Evolutionary conservation across 371 early-diverging fungal genomes (phyloP).

Genomic region (Amoeboradix gromovi): DNA sequence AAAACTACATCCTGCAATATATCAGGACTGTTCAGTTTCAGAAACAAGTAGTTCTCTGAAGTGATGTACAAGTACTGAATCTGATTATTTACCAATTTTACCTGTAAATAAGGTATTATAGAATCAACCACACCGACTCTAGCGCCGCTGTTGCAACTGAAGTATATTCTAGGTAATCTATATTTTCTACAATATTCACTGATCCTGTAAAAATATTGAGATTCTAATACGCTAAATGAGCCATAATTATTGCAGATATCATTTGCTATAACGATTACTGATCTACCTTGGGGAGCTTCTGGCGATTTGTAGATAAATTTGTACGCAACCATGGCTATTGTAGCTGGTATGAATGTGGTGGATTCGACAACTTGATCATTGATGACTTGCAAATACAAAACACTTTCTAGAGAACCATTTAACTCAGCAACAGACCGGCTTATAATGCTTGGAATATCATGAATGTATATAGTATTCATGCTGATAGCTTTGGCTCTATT

Average conservation of each 20-base stretch:
- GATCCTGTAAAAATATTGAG: slow-evolving; percentile 63
- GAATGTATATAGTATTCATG: not conserved
- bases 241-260: slow-evolving; percentile 90
- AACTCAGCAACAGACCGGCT: not conserved
- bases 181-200: slow-evolving; percentile 51
- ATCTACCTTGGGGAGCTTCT: slow-evolving; percentile 64
- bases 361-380: not conserved
- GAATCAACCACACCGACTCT: slow-evolving; percentile 90
- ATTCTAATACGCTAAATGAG: slow-evolving; percentile 85
- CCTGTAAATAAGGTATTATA: slow-evolving; percentile 45
- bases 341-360: not conserved
- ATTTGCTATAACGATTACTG: slow-evolving; percentile 77
- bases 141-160: slow-evolving; percentile 97
- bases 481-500: not conserved
- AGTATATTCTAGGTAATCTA: slow-evolving; percentile 69
- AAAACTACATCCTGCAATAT: slow-evolving; percentile 5
- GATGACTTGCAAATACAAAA: no score
- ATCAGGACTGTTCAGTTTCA: not conserved
- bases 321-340: slow-evolving; percentile 88
- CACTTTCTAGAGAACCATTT: no score
- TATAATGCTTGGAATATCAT: not conserved
- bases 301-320: slow-evolving; percentile 60
- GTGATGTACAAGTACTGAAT: slow-evolving; percentile 73
- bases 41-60: slow-evolving; percentile 19
- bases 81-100: slow-evolving; percentile 54